Evolutionary conservation across 2,329 filamentous ascomycete genomes (phyloP).

Genomic region (Clarireedia paspali): DNA sequence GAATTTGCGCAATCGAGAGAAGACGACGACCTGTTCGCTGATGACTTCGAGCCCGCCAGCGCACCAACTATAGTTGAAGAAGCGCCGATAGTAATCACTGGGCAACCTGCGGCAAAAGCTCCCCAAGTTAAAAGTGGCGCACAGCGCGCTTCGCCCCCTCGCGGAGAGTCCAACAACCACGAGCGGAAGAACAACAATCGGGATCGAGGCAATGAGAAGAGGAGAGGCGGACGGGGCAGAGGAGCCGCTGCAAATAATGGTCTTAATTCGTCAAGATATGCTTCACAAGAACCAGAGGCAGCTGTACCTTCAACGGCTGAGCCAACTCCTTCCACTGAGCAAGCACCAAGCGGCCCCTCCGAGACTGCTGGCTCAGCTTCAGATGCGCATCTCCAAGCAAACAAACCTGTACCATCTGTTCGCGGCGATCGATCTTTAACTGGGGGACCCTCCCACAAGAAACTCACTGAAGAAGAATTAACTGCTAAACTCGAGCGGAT

Average conservation of each 20-base stretch:
- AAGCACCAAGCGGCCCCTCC: not conserved
- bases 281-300: conserved; percentile 8
- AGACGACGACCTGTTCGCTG: conserved; percentile 29
- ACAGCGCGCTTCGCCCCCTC: not conserved
- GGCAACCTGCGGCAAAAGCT: not conserved
- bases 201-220: conserved; percentile 10
- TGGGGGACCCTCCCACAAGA: conserved; percentile 45
- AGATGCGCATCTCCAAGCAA: conserved; percentile 6
- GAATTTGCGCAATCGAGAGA: conserved; percentile 30
- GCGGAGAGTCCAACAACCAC: not conserved
- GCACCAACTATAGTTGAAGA: conserved; percentile 17
- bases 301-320: not conserved
- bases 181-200: conserved; percentile 3
- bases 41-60: conserved; percentile 28
- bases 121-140: not conserved
- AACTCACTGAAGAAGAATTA: conserved; percentile 58
- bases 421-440: conserved; percentile 47
- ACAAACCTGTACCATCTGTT: conserved; percentile 34
- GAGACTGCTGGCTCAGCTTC: not conserved
- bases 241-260: conserved; percentile 13
- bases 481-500: conserved; percentile 53
- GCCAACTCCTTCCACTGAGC: not conserved
- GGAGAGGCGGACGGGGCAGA: conserved; percentile 10
- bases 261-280: conserved; percentile 20
- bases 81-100: not conserved